Evolutionary conservation across 139 green algal species (phyloP).

Genomic region (Gonium pectorale): DNA sequence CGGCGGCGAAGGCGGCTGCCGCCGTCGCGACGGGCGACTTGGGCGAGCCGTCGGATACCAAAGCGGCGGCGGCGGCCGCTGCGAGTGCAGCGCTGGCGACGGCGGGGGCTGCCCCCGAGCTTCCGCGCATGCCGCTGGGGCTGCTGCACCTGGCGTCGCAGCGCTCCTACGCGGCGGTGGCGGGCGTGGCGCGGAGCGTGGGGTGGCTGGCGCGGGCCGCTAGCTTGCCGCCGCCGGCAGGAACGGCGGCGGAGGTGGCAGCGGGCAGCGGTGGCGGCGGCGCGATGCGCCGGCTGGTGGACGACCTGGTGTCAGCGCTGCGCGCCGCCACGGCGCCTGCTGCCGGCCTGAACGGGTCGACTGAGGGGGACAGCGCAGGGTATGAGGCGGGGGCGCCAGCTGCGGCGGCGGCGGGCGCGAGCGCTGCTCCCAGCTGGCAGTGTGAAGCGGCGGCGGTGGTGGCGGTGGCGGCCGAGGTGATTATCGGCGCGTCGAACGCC

Average conservation of each 20-base stretch:
- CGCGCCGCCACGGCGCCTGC: background rate
- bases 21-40: background rate
- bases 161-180: slow-evolving; percentile 69
- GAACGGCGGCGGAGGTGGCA: background rate
- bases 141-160: slow-evolving; percentile 60
- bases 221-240: background rate
- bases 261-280: background rate
- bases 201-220: slow-evolving; percentile 53
- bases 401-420: background rate
- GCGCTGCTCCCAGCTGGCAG: slow-evolving; percentile 49
- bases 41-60: background rate
- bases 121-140: slow-evolving; percentile 79
- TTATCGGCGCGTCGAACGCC: slow-evolving; percentile 71
- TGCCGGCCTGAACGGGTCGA: too few species aligned
- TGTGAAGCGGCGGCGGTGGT: slow-evolving; percentile 52
- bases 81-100: slow-evolving; percentile 33
- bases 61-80: background rate
- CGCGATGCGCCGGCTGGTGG: slow-evolving; percentile 53
- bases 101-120: slow-evolving; percentile 2
- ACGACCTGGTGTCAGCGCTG: slow-evolving; percentile 38
- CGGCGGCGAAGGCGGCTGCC: background rate
- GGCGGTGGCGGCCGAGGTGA: slow-evolving; percentile 65
- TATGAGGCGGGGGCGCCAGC: background rate
- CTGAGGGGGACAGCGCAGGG: too few species aligned
- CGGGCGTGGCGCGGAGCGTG: slow-evolving; percentile 56